These are phyloP conservation scores for Lepidium sativum DNA, from an alignment of 345 rosid species.

Conservation along the genomic window DNA sequence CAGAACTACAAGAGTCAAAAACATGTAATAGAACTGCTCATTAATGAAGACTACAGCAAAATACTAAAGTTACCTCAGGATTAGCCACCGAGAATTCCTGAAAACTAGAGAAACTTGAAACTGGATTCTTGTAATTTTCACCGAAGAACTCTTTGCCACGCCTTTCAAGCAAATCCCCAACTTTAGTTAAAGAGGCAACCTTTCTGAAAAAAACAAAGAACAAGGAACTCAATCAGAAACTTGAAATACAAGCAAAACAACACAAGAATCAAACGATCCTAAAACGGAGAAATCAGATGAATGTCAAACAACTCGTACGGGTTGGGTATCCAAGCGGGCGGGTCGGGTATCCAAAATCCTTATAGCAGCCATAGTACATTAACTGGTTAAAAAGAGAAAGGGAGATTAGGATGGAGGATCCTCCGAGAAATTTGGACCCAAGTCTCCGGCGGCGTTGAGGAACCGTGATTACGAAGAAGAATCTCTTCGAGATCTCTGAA, in stretches of 20 bases:
- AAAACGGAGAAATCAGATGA: not conserved
- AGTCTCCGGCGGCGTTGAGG: constrained; percentile 39
- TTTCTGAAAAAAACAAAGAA: constrained; percentile 33
- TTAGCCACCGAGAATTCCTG: constrained; percentile 80
- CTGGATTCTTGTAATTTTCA: constrained; percentile 56
- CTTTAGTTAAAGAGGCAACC: constrained; percentile 51
- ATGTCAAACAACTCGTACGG: constrained; percentile 29
- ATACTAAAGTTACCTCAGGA: constrained; percentile 55
- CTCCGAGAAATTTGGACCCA: constrained; percentile 51
- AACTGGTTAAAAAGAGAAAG: constrained; percentile 80
- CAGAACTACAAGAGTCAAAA: not conserved
- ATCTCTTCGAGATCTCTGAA: constrained; percentile 37
- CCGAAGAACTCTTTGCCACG: constrained; percentile 71
- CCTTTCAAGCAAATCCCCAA: constrained; percentile 63
- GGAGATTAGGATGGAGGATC: constrained; percentile 61
- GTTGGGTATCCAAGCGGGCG: constrained; percentile 88
- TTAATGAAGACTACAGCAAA: not conserved
- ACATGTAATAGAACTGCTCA: not conserved
- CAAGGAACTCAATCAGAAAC: not conserved
- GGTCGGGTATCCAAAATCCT: constrained; percentile 74
- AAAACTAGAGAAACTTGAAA: constrained; percentile 67
- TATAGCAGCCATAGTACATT: constrained; percentile 80
- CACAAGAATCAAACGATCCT: not conserved
- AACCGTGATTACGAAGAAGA: constrained; percentile 30
- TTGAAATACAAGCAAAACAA: not conserved